phyloP scores from a whole-genome alignment of 139 green algal species.

The Chlorella sorokiniana region DNA sequence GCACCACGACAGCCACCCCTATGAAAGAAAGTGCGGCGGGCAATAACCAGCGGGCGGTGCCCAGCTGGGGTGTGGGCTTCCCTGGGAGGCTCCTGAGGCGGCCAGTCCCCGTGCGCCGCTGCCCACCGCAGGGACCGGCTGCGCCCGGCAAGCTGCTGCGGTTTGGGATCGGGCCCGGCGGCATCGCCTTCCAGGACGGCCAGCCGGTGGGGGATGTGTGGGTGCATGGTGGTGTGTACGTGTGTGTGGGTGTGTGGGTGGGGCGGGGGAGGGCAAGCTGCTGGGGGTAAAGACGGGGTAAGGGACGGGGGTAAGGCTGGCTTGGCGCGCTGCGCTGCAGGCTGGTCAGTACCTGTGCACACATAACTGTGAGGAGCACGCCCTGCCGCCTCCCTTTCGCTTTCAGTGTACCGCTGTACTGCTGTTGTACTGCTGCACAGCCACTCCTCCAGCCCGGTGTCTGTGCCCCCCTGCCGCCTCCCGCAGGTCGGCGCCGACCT shows the following conservation, averaged over 20 bases:
- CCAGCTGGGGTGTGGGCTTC: not conserved
- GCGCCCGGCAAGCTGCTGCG: slow-evolving; percentile 66
- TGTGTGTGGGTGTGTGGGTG: too few species aligned
- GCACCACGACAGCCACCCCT: too few species aligned
- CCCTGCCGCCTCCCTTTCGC: too few species aligned
- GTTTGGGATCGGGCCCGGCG: slow-evolving; percentile 65
- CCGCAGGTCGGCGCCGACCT: slow-evolving; percentile 65
- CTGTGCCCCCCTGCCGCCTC: not conserved
- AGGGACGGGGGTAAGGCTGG: too few species aligned
- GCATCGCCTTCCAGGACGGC: slow-evolving; percentile 53
- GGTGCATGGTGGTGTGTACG: not conserved
- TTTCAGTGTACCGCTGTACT: too few species aligned
- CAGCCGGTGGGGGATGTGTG: slow-evolving; percentile 27
- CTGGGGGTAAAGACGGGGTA: too few species aligned
- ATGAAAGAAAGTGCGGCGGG: too few species aligned
- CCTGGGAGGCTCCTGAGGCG: not conserved
- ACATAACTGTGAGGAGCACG: too few species aligned
- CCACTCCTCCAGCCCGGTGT: not conserved
- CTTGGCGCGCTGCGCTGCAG: too few species aligned
- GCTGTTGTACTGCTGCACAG: not conserved
- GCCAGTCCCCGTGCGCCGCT: not conserved
- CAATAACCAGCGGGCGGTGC: too few species aligned
- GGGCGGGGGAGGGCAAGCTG: not conserved
- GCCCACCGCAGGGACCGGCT: slow-evolving; percentile 19
- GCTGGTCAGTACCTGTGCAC: too few species aligned